phyloP scores from a whole-genome alignment of 768 basidiomycete genomes.

The Pleurotus cornucopiae region DNA sequence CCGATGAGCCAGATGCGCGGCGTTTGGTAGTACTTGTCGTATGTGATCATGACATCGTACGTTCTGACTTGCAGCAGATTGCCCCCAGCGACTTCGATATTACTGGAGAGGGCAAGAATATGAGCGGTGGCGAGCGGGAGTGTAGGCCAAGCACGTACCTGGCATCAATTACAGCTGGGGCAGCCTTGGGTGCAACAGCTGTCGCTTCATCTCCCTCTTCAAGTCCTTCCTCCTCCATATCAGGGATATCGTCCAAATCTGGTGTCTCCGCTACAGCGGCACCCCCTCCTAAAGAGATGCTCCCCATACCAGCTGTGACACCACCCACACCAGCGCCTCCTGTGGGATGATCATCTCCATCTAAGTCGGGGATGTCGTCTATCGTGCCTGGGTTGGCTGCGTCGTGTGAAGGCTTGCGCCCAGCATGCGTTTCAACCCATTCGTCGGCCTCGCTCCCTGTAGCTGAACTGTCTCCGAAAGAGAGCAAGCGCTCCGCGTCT shows the following conservation, averaged over 20 bases:
- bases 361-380: constrained; percentile 85
- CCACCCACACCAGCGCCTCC: constrained; percentile 25
- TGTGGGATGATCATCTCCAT: constrained; percentile 38
- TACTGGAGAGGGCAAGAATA: constrained; percentile 30
- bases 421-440: constrained; percentile 98
- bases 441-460: constrained; percentile 68
- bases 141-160: constrained; percentile 34
- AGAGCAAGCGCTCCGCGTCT: constrained; percentile 89
- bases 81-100: constrained; percentile 63
- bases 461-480: constrained; percentile 65
- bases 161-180: constrained; percentile 34
- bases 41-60: constrained; percentile 99
- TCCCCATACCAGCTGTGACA: constrained; percentile 39
- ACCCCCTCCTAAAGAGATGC: constrained; percentile 37
- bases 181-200: constrained; percentile 46
- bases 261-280: constrained; percentile 50
- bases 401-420: constrained; percentile 52
- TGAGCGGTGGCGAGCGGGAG: not conserved
- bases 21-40: constrained; percentile 99
- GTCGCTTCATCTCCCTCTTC: constrained; percentile 88
- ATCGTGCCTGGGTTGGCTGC: constrained; percentile 62
- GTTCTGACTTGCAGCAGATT: constrained; percentile 95
- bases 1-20: constrained; percentile 97
- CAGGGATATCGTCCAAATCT: constrained; percentile 95
- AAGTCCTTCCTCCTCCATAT: constrained; percentile 95